These are phyloP conservation scores for Tricholoma flavovirens DNA, from an alignment of 768 basidiomycete genomes.

Conservation along the genomic window DNA sequence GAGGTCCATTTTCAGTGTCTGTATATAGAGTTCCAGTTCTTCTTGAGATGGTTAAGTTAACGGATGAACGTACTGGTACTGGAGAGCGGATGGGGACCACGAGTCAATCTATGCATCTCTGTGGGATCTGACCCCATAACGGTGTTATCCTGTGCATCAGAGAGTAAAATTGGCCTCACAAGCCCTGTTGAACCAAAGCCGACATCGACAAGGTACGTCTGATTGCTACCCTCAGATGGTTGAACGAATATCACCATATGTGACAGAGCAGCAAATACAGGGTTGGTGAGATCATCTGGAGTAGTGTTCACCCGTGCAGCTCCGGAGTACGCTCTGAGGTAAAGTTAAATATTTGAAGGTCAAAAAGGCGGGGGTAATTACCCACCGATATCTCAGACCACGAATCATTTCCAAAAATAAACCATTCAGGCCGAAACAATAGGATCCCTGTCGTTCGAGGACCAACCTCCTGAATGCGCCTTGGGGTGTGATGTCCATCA, in stretches of 20 bases:
- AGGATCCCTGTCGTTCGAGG: slow-evolving; percentile 15
- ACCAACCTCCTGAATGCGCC: slow-evolving; percentile 15
- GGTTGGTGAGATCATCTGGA: background rate
- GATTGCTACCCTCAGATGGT: slow-evolving; percentile 18
- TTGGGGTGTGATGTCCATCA: slow-evolving; percentile 10
- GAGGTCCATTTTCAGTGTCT: background rate
- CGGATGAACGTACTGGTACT: slow-evolving; percentile 13
- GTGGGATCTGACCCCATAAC: slow-evolving; percentile 16
- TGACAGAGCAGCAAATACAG: slow-evolving; percentile 10
- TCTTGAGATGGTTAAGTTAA: background rate
- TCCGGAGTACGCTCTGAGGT: slow-evolving; percentile 21
- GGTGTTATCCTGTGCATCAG: slow-evolving; percentile 15
- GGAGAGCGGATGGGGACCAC: slow-evolving; percentile 10
- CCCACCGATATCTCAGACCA: too few relatives aligned
- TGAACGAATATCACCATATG: slow-evolving; percentile 29
- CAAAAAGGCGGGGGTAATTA: background rate
- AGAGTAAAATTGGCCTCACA: slow-evolving; percentile 25
- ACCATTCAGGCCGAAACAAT: slow-evolving; percentile 18
- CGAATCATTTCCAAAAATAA: slow-evolving; percentile 11
- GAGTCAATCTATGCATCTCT: slow-evolving; percentile 20
- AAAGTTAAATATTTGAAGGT: background rate
- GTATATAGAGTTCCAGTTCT: background rate
- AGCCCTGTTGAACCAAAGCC: slow-evolving; percentile 24
- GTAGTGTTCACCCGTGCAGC: slow-evolving; percentile 23
- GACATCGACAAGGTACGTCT: slow-evolving; percentile 27